These are phyloP conservation scores for Cornus kousa DNA, from an alignment of 148 eudicot genomes.

Conservation along the genomic window DNA sequence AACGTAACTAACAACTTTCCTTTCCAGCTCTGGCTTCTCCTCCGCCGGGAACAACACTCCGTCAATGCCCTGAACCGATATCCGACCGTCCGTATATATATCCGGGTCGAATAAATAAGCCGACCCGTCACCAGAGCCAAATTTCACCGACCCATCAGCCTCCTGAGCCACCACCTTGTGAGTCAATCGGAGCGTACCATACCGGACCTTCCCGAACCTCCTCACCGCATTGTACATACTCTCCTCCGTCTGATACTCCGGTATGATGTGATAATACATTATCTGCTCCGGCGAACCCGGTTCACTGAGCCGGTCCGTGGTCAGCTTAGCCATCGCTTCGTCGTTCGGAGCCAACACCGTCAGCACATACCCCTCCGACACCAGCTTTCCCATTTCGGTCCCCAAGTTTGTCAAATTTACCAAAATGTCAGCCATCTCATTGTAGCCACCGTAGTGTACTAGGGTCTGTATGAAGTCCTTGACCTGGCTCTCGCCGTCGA, in stretches of 20 bases:
- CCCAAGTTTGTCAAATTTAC: conserved; percentile 24
- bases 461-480: conserved; percentile 29
- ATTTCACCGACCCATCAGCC: conserved; percentile 31
- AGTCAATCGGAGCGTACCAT: conserved; percentile 18
- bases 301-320: conserved; percentile 19
- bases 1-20: background rate
- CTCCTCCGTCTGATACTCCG: conserved; percentile 28
- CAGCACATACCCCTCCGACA: conserved; percentile 23
- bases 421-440: conserved; percentile 26
- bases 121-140: conserved; percentile 22
- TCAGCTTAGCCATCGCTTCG: conserved; percentile 28
- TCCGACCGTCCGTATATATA: conserved; percentile 21
- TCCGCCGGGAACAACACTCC: conserved; percentile 19
- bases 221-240: conserved; percentile 31
- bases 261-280: conserved; percentile 24
- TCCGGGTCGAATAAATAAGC: conserved; percentile 30
- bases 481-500: conserved; percentile 23
- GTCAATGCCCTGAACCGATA: conserved; percentile 25
- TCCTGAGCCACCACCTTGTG: conserved; percentile 28
- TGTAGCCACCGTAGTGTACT: conserved; percentile 20
- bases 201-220: conserved; percentile 21
- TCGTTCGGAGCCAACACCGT: conserved; percentile 23
- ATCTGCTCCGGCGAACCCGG: conserved; percentile 28
- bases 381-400: conserved; percentile 20
- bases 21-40: background rate